Evolutionary conservation across 2,329 filamentous ascomycete species (phyloP), one percentile per base, ranked within the genome.

Genomic region (Talaromyces sp.): DNA sequence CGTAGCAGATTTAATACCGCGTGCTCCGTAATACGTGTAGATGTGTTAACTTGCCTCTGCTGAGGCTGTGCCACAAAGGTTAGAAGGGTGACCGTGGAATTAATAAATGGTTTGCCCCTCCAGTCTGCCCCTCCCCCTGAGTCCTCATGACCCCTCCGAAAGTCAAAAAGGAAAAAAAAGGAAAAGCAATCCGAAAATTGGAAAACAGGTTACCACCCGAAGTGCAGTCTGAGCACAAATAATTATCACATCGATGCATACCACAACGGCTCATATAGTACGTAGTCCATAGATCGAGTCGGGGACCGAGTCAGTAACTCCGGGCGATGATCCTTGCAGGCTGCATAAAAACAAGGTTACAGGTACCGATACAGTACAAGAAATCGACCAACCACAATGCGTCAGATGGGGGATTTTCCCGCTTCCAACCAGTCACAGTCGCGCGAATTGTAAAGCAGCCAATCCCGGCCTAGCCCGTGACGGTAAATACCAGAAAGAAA

Each of bases 241-340:
- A n/a, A n/a, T n/a, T 3, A n/a, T 19, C 41, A 46, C 24, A 29
- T 51, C 48, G 19, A 14, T 14, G 21, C 48, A 51, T 51, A 27
- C 50, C 26, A 50, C 55, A 17, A 32, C n/a, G 17, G 27, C 5
- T 17, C 48, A 14, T 21, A 21, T 21, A n/a, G n/a, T n/a, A n/a
- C n/a, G n/a, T n/a, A n/a, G n/a, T n/a, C n/a, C n/a, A n/a, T n/a
- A 52, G 12, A 21, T 29, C 48, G 19, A n/a, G 48, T 62, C 60
- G 60, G 60, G 60, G 60, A 62, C 60, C 56, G 60, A 62, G 54
- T 29, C 26, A 35, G 29, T 38, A 56, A 62, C 52, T 62, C 60
- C 60, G 60, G 32, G 32, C 32, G 12, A 53, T 21, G 59, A 58
- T 58, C 59, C 56, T 60, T 60, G 54, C 59, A 29, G 24, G 24